A percentile compares a stretch with the other conserved stretches of the same genome.
These are phyloP conservation scores for Acanthamoeba healyi DNA, from an alignment of 208 protist species.

Conservation along the genomic window DNA sequence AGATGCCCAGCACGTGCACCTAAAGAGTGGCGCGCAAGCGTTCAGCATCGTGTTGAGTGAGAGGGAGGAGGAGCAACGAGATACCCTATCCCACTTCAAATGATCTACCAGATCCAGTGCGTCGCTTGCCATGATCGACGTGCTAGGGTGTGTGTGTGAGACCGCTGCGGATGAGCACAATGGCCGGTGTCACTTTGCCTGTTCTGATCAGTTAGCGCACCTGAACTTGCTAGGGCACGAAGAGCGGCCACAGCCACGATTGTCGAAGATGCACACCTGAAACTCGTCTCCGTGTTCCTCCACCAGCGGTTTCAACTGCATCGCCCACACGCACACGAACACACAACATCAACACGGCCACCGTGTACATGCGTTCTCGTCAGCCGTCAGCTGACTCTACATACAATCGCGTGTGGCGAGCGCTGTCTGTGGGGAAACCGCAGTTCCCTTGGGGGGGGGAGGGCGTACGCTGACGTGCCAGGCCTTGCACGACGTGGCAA, in stretches of 20 bases:
- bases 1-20: slow-evolving; percentile 49
- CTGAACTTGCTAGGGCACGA: slow-evolving; percentile 14
- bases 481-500: slow-evolving; percentile 24
- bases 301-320: background rate
- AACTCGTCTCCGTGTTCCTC: slow-evolving; percentile 7
- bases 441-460: background rate
- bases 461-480: slow-evolving; percentile 15
- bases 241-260: slow-evolving; percentile 23
- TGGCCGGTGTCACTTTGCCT: too few relatives aligned
- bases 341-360: too few relatives aligned
- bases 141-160: background rate
- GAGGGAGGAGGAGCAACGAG: background rate
- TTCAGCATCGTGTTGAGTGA: background rate
- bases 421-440: too few relatives aligned
- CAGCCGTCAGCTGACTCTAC: too few relatives aligned
- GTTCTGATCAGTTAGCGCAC: too few relatives aligned
- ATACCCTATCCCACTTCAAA: slow-evolving; percentile 8
- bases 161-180: background rate
- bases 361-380: too few relatives aligned
- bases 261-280: slow-evolving; percentile 60
- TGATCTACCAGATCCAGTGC: slow-evolving; percentile 38
- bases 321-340: background rate
- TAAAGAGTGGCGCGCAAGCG: background rate
- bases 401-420: too few relatives aligned
- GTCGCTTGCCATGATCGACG: slow-evolving; percentile 11